Evolutionary conservation across 768 basidiomycete species (phyloP).

Genomic region (Clitopilus hobsonii): DNA sequence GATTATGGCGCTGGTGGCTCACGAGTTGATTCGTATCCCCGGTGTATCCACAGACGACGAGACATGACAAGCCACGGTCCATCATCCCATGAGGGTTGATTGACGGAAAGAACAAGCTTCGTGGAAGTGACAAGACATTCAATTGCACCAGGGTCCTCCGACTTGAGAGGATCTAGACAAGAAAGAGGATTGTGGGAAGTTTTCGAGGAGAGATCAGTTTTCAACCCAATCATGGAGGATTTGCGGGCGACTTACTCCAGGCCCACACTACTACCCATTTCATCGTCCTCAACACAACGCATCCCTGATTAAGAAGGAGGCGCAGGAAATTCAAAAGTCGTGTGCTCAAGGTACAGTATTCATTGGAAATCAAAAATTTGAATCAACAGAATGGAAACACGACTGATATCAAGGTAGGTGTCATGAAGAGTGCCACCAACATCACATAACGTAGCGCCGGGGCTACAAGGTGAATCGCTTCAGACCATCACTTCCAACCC

Average conservation of each 20-base stretch:
- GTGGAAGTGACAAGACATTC: background rate
- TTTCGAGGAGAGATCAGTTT: background rate
- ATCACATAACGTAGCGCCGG: background rate
- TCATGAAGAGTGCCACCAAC: background rate
- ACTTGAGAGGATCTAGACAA: background rate
- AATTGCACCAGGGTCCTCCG: background rate
- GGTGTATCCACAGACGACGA: background rate
- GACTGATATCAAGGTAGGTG: background rate
- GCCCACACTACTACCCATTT: background rate
- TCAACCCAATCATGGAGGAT: background rate
- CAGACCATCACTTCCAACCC: constrained; percentile 32
- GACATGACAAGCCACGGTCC: background rate
- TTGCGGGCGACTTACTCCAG: background rate
- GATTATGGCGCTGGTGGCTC: background rate
- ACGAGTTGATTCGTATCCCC: background rate
- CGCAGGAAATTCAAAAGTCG: too few species aligned
- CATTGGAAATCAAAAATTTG: too few species aligned
- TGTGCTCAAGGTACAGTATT: too few species aligned
- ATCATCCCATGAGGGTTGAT: background rate
- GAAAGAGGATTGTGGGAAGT: background rate
- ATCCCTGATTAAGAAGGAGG: background rate
- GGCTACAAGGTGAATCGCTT: constrained; percentile 37
- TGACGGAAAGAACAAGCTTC: background rate
- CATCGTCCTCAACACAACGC: background rate
- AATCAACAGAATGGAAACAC: too few species aligned